Evolutionary conservation across 768 basidiomycete species (phyloP).

Genomic region (Boletus tylopilopsis): DNA sequence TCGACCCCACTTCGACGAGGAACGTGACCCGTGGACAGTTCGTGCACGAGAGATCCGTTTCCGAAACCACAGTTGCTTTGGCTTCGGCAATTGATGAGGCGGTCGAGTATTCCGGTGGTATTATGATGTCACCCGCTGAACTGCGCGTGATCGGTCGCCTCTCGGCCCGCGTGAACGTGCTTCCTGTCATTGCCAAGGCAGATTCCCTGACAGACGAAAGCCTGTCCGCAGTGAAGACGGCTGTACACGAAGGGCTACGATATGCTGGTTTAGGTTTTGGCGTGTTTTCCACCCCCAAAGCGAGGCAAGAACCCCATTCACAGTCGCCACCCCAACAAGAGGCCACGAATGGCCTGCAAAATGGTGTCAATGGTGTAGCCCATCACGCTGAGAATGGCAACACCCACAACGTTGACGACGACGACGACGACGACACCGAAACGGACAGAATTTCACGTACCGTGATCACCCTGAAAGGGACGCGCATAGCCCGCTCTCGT

Average conservation of each 20-base stretch:
- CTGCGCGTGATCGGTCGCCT: conserved; percentile 76
- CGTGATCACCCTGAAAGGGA: conserved; percentile 60
- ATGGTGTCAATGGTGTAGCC: conserved; percentile 28
- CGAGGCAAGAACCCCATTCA: conserved; percentile 7
- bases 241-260: conserved; percentile 63
- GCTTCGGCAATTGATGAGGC: conserved; percentile 48
- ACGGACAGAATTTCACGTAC: conserved; percentile 62
- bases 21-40: conserved; percentile 48
- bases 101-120: conserved; percentile 43
- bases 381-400: conserved; percentile 29
- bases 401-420: conserved; percentile 22
- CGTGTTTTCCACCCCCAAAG: conserved; percentile 56
- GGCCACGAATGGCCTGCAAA: conserved; percentile 14
- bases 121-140: conserved; percentile 75
- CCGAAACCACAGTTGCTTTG: conserved; percentile 59
- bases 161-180: conserved; percentile 68
- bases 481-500: conserved; percentile 55
- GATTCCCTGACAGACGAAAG: conserved; percentile 84
- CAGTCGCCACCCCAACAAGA: conserved; percentile 17
- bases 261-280: conserved; percentile 73
- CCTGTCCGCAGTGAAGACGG: conserved; percentile 64
- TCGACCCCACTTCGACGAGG: conserved; percentile 69
- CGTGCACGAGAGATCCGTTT: conserved; percentile 52
- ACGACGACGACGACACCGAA: conserved; percentile 45
- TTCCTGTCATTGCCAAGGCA: conserved; percentile 76